Evolutionary conservation across 2,329 filamentous ascomycete species (phyloP).

Genomic region (Gnomoniopsis sp.): DNA sequence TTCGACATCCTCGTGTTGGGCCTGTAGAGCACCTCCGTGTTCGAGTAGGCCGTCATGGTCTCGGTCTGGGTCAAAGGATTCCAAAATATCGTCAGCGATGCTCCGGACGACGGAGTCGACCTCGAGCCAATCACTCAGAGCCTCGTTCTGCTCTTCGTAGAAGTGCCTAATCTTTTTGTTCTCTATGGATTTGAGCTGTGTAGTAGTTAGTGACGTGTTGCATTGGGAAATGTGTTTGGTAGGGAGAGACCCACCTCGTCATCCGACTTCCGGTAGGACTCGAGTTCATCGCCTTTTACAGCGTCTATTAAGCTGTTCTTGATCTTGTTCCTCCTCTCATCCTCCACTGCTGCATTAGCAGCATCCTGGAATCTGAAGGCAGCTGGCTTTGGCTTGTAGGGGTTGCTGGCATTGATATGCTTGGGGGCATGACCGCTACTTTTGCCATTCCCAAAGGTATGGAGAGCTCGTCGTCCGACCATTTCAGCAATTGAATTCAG

Average conservation of each 20-base stretch:
- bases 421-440: not conserved
- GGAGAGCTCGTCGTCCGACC: slow-evolving; percentile 14
- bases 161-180: slow-evolving; percentile 50
- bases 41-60: slow-evolving; percentile 55
- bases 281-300: slow-evolving; percentile 42
- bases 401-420: not conserved
- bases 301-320: slow-evolving; percentile 45
- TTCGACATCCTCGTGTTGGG: slow-evolving; percentile 46
- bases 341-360: slow-evolving; percentile 40
- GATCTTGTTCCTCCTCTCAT: slow-evolving; percentile 40
- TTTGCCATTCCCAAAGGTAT: slow-evolving; percentile 3
- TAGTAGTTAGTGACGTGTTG: not conserved
- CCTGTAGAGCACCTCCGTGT: slow-evolving; percentile 46
- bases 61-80: slow-evolving; percentile 56
- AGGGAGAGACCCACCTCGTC: slow-evolving; percentile 26
- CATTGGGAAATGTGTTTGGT: not conserved
- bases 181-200: slow-evolving; percentile 46
- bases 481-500: not conserved
- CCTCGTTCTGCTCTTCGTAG: slow-evolving; percentile 52
- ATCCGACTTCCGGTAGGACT: slow-evolving; percentile 47
- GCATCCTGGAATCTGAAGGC: slow-evolving; percentile 42
- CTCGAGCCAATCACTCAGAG: slow-evolving; percentile 47
- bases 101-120: slow-evolving; percentile 52
- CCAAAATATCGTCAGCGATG: slow-evolving; percentile 56
- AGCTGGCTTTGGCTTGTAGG: slow-evolving; percentile 12